phyloP scores from a whole-genome alignment of 169 alveolate species.

The Cryptosporidium andersoni region DNA sequence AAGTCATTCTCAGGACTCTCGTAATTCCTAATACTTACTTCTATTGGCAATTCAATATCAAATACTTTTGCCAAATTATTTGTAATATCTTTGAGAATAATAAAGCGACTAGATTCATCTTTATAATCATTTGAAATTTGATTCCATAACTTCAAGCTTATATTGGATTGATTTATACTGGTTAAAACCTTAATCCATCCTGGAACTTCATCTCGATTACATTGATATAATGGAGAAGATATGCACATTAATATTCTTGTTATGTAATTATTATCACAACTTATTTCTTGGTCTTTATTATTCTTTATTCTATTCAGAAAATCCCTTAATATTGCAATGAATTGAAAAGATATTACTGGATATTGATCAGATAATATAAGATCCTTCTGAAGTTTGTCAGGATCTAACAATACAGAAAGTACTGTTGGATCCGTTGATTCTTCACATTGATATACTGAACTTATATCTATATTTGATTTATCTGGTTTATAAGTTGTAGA shows the following conservation, averaged over 20 bases:
- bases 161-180: conserved; percentile 24
- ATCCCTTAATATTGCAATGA: conserved; percentile 26
- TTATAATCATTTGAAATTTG: neutral
- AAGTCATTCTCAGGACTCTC: too few species aligned
- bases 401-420: conserved; percentile 44
- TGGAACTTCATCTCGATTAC: neutral
- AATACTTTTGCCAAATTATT: too few species aligned
- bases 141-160: conserved; percentile 16
- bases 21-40: too few species aligned
- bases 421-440: conserved; percentile 15
- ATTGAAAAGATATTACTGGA: conserved; percentile 40
- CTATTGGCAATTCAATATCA: too few species aligned
- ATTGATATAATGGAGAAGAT: conserved; percentile 7
- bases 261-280: neutral
- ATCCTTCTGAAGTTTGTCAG: conserved; percentile 60
- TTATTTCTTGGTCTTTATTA: too few species aligned
- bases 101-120: too few species aligned
- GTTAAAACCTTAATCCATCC: conserved; percentile 23
- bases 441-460: neutral
- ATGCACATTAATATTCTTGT: neutral
- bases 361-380: conserved; percentile 31
- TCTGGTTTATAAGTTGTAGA: neutral
- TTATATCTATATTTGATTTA: neutral
- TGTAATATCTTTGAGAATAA: too few species aligned
- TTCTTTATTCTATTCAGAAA: neutral